Evolutionary conservation across 768 basidiomycete species (phyloP), one percentile per base, ranked within the genome.

Genomic region (Podaxis carcinomalis): DNA sequence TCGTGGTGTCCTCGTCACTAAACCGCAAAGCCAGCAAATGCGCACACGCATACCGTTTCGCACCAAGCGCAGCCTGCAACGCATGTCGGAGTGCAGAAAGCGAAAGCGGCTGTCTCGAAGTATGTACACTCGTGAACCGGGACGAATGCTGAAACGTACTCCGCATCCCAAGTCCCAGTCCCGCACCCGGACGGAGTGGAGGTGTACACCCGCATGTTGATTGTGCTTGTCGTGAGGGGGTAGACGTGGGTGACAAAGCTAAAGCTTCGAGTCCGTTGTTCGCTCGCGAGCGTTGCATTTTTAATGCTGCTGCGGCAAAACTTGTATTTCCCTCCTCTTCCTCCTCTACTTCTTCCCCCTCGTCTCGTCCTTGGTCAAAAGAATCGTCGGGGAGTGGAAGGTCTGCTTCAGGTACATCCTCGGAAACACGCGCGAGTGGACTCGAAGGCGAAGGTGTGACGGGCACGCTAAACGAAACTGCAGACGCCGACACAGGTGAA

Each of bases 11-110:
- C 44, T 63, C 64, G n/a, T 63, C 65, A 25, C 40, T 32, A 68
- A 94, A 94, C 1, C 92, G 80, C 52, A 94, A 71, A 3, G 92
- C 92, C 2, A 94, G 78, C 3, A 94, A 77, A 69, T 94, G 90
- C 1, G 92, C 82, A 59, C 88, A 90, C 0, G 91, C 82, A 67
- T 90, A 92, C 13, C 92, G 83, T 64, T 87, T 90, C 16, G 90
- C 83, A 2, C 85, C 79, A 13, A 92, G 64, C 0, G 90, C 86
- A n/a, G 78, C 79, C 59, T 89, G 85, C 3, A 93, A 73, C 2
- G 85, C 78, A 16, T 80, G 76, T 36, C 81, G 79, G 9, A 93
- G 73, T 0, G 89, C 81, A 14, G 85, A 83, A 4, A 88, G 75
- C 4, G 88, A 90, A 1, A 90, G 73, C 0, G 88, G 87, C 68